These are phyloP conservation scores for Aspergillus ibericus DNA, from an alignment of 2,329 filamentous ascomycete species.

Conservation along the genomic window DNA sequence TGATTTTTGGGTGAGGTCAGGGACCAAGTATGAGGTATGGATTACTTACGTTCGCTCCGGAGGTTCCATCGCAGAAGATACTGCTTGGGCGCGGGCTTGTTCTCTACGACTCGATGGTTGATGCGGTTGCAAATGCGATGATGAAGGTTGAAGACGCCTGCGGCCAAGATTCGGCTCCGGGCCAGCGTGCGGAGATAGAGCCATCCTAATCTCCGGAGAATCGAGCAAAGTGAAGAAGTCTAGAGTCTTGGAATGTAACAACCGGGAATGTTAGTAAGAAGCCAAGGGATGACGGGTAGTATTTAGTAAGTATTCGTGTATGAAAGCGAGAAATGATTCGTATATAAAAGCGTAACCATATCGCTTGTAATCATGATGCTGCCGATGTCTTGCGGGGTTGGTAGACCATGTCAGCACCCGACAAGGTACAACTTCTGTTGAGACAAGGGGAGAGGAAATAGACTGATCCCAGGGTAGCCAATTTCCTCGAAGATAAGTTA, in stretches of 20 bases:
- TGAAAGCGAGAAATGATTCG: background rate
- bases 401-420: too few relatives aligned
- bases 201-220: slow-evolving; percentile 6
- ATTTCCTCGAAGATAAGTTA: background rate
- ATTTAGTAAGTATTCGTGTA: background rate
- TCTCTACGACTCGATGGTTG: background rate
- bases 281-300: background rate
- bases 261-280: background rate
- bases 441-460: too few relatives aligned
- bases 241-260: background rate
- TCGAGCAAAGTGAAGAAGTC: background rate
- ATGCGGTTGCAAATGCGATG: background rate
- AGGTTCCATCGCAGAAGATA: background rate
- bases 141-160: background rate
- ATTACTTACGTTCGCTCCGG: background rate
- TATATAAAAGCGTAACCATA: background rate
- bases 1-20: background rate
- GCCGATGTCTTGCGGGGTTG: too few relatives aligned
- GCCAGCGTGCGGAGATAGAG: slow-evolving; percentile 3
- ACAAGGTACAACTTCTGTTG: too few relatives aligned
- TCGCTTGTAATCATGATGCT: background rate
- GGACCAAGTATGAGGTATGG: too few relatives aligned
- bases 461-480: background rate
- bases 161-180: background rate
- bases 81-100: background rate